Base-by-base conservation (phyloP, 2,329 filamentous ascomycete species). In the Geosmithia flava region DNA sequence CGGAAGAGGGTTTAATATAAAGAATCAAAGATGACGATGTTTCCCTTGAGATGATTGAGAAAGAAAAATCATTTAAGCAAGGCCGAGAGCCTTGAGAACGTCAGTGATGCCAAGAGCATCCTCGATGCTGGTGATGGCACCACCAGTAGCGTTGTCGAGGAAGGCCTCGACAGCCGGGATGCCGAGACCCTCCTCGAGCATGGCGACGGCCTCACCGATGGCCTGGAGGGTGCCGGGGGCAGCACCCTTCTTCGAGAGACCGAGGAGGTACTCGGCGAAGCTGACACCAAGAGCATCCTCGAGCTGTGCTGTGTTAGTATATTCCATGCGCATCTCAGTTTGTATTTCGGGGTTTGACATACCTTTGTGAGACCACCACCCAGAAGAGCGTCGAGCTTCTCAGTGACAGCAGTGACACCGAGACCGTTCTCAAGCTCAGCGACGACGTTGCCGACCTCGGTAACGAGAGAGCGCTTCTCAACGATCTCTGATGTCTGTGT, bases 201-300 rank as follows among this genome's bases (percentile, higher is more conserved):
- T 53, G 44, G 51, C 52, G 20, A 58, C 44, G 39, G 53, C 55
- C 52, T 57, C 53, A 39, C 54, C 55, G 43, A 56, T 51, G 50
- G 54, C 51, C 42, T 53, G 48, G 40, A 56, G 49, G 33, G 50
- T 29, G 42, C 47, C 50, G 37, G 49, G 45, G 23, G 50, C 44
- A 23, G 50, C 45, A 30, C 52, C 53, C 41, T 47, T 42, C 37
- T 55, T 45, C n/a, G 53, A 45, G 20, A 55, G 50, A 23, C 47
- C 48, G 44, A 57, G 48, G 40, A 55, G 53, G 53, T 54, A 56
- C 46, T 50, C 33, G 30, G 55, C 53, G 17, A 58, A 51, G 44
- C 53, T 51, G 37, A 53, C 46, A 19, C 49, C 50, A 8, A 57
- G 50, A n/a, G 46, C 52, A 33, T 50, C 23, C 53, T 57, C 53